These are phyloP conservation scores for Fusarium domesticum DNA, from an alignment of 2,329 filamentous ascomycete species.

Conservation along the genomic window DNA sequence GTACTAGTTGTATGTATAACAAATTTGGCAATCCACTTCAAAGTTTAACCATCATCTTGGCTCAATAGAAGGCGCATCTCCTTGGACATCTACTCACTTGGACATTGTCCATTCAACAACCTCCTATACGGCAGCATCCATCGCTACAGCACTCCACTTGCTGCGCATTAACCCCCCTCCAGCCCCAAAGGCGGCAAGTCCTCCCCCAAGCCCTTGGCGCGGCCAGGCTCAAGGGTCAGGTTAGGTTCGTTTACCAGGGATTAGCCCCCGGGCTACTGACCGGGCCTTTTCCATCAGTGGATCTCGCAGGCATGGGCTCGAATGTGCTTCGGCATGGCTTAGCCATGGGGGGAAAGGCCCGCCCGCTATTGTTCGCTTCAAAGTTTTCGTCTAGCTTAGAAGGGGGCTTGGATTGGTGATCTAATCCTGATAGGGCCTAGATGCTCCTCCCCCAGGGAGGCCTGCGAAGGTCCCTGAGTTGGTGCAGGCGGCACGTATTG, in stretches of 20 bases:
- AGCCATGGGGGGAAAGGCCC: neutral
- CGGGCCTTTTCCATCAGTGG: no score
- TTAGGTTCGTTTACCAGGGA: no score
- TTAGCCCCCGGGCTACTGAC: no score
- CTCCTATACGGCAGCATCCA: neutral
- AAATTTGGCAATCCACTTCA: no score
- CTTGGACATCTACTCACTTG: neutral
- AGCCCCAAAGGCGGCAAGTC: neutral
- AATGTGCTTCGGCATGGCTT: no score
- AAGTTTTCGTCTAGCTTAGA: neutral
- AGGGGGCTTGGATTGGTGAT: neutral
- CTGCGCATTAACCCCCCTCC: neutral
- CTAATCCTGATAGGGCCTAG: neutral
- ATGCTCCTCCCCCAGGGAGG: no score
- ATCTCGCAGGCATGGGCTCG: no score
- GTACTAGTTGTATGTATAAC: no score
- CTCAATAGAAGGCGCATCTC: neutral
- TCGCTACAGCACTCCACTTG: neutral
- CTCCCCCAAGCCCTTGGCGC: neutral
- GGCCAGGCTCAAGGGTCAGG: neutral
- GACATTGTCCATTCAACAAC: neutral
- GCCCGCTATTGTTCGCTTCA: neutral
- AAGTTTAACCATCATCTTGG: neutral
- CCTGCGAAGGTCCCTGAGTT: no score
- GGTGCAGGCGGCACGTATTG: no score